Percentiles rank a stretch among this genome's conserved stretches.
phyloP scores from a whole-genome alignment of 345 rosid genomes.

The Lepidium aucheri region DNA sequence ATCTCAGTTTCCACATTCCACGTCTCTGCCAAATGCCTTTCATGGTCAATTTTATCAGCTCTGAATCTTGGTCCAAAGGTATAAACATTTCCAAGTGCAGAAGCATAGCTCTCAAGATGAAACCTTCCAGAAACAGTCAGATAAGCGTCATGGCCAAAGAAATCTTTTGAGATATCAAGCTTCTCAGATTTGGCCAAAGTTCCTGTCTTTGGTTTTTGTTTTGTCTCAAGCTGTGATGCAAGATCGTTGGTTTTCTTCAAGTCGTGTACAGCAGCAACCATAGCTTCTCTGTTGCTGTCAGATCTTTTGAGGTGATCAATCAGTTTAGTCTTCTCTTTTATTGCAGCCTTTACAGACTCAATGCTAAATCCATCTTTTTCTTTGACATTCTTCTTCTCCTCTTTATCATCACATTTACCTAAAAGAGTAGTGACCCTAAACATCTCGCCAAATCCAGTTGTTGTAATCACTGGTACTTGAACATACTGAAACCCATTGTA shows the following conservation, averaged over 20 bases:
- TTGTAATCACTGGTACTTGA: constrained; percentile 75
- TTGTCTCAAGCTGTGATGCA: constrained; percentile 58
- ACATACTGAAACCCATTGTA: constrained; percentile 55
- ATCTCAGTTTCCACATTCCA: constrained; percentile 80
- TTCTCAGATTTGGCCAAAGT: constrained; percentile 30
- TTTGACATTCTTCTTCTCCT: constrained; percentile 26
- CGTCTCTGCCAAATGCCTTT: constrained; percentile 60
- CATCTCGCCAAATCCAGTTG: constrained; percentile 51
- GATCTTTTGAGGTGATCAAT: constrained; percentile 71
- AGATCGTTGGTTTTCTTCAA: constrained; percentile 57
- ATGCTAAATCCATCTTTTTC: constrained; percentile 37
- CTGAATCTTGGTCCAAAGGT: constrained; percentile 74
- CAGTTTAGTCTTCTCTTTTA: constrained; percentile 49
- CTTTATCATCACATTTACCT: constrained; percentile 22
- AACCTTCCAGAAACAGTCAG: constrained; percentile 68
- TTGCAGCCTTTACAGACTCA: constrained; percentile 53
- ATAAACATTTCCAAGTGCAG: constrained; percentile 86
- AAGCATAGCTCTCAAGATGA: constrained; percentile 86
- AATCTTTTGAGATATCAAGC: constrained; percentile 36
- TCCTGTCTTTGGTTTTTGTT: constrained; percentile 32
- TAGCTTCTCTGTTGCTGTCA: constrained; percentile 75
- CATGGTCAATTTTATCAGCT: constrained; percentile 46
- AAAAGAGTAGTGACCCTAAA: constrained; percentile 51
- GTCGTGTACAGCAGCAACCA: constrained; percentile 60
- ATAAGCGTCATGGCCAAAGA: constrained; percentile 48